These are phyloP conservation scores for Vanderwaltozyma tropicalis DNA, from an alignment of 805 yeast genomes.

Conservation along the genomic window DNA sequence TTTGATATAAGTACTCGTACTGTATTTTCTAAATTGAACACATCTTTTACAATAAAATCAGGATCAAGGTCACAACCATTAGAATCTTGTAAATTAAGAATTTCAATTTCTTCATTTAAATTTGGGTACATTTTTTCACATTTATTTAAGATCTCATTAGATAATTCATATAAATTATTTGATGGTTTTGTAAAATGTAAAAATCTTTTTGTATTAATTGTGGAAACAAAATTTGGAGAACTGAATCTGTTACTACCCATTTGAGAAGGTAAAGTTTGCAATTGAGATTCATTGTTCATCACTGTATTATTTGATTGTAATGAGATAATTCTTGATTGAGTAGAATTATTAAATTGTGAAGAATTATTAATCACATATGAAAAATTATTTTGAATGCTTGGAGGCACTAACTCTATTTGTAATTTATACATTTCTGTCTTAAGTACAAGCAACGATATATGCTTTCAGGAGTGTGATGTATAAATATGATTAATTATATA, in stretches of 20 bases:
- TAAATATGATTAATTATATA: too few relatives aligned
- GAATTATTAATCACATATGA: background rate
- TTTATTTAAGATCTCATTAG: constrained; percentile 44
- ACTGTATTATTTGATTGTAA: background rate
- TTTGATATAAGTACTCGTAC: constrained; percentile 37
- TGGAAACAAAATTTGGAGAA: background rate
- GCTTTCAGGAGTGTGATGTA: too few relatives aligned
- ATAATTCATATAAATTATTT: constrained; percentile 38
- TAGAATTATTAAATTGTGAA: background rate
- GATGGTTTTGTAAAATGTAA: constrained; percentile 49
- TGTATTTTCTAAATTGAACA: constrained; percentile 42
- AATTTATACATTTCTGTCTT: background rate
- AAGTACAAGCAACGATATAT: too few relatives aligned
- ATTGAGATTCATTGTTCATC: background rate
- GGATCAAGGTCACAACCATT: constrained; percentile 72
- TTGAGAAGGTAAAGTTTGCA: background rate
- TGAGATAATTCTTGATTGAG: background rate
- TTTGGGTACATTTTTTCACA: constrained; percentile 57
- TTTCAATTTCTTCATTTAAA: constrained; percentile 34
- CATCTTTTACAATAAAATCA: constrained; percentile 55
- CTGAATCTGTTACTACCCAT: background rate
- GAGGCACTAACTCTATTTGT: constrained; percentile 1
- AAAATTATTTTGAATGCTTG: background rate
- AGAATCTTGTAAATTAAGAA: constrained; percentile 55
- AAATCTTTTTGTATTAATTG: constrained; percentile 36